Conservation (phyloP, 768 basidiomycete species). For the Tulasnella sp. region DNA sequence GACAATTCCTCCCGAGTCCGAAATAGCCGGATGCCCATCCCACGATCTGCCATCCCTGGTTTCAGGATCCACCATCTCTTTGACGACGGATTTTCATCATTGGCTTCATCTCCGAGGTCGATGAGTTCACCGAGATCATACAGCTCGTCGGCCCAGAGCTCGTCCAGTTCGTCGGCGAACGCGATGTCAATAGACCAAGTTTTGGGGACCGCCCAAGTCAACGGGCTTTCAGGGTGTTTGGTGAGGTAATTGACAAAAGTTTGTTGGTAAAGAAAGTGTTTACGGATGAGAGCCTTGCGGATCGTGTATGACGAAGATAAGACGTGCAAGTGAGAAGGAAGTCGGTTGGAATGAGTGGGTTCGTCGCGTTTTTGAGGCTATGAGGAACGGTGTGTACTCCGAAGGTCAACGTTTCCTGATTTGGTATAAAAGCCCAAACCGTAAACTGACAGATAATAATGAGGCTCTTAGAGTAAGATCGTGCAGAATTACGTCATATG, state of each 20-base stretch:
- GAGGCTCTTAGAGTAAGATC: conserved; percentile 52
- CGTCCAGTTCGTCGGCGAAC: conserved; percentile 90
- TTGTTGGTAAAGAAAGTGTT: conserved; percentile 72
- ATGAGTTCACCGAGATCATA: conserved; percentile 72
- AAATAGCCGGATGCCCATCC: conserved; percentile 90
- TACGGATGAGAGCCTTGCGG: conserved; percentile 88
- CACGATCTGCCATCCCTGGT: conserved; percentile 94
- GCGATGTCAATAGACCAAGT: conserved; percentile 83
- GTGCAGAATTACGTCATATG: conserved; percentile 82
- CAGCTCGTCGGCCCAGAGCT: conserved; percentile 86
- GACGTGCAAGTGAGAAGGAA: conserved; percentile 13
- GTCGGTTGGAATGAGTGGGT: neutral
- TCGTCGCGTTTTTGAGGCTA: neutral
- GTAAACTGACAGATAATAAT: conserved; percentile 29
- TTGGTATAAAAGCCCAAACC: neutral
- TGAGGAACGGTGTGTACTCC: neutral
- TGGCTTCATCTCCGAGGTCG: conserved; percentile 32
- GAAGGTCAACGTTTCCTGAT: neutral
- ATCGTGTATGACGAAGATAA: conserved; percentile 81
- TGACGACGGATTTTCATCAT: conserved; percentile 22
- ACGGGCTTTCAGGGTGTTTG: conserved; percentile 56
- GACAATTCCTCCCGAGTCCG: conserved; percentile 63
- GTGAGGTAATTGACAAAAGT: conserved; percentile 61
- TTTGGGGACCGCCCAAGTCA: conserved; percentile 50
- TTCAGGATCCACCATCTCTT: conserved; percentile 87